Conservation (phyloP, 345 rosid genomes). For the Isatis tinctoria region DNA sequence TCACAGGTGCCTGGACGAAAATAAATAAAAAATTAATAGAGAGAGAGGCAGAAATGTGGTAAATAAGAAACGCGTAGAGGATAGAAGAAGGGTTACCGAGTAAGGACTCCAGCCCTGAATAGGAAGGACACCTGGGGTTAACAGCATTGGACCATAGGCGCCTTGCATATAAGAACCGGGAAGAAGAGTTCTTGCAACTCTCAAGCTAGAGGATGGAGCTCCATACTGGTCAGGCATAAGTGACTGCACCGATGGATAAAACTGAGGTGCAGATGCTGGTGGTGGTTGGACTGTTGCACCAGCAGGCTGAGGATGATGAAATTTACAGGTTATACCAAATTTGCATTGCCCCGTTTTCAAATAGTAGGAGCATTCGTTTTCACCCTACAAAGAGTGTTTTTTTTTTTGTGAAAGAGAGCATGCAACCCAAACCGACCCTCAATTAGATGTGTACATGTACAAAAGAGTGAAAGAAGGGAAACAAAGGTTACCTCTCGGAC, state of each 20-base stretch:
- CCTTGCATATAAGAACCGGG: slow-evolving; percentile 79
- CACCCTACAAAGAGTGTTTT: slow-evolving; percentile 51
- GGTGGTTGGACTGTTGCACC: slow-evolving; percentile 44
- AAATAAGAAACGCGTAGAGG: neutral
- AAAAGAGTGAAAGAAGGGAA: neutral
- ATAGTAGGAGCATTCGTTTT: slow-evolving; percentile 89
- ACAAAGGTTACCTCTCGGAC: slow-evolving; percentile 55
- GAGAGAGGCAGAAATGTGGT: neutral
- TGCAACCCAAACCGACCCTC: neutral
- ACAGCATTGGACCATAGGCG: slow-evolving; percentile 66
- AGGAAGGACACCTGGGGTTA: slow-evolving; percentile 73
- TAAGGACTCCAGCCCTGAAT: slow-evolving; percentile 81
- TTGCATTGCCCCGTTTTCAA: slow-evolving; percentile 94
- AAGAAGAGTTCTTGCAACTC: slow-evolving; percentile 68
- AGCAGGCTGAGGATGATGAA: slow-evolving; percentile 89
- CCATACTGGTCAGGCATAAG: slow-evolving; percentile 71
- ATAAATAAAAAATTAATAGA: neutral
- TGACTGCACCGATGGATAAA: slow-evolving; percentile 80
- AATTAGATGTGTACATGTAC: neutral
- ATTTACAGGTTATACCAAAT: slow-evolving; percentile 87
- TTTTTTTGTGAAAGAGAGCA: neutral
- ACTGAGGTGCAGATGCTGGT: slow-evolving; percentile 62
- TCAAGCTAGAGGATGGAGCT: slow-evolving; percentile 47
- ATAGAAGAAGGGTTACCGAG: slow-evolving; percentile 47
- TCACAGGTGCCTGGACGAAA: slow-evolving; percentile 69